Evolutionary conservation across 176 grass and related monocot genomes (phyloP).

Genomic region (Bothriochloa decipiens): DNA sequence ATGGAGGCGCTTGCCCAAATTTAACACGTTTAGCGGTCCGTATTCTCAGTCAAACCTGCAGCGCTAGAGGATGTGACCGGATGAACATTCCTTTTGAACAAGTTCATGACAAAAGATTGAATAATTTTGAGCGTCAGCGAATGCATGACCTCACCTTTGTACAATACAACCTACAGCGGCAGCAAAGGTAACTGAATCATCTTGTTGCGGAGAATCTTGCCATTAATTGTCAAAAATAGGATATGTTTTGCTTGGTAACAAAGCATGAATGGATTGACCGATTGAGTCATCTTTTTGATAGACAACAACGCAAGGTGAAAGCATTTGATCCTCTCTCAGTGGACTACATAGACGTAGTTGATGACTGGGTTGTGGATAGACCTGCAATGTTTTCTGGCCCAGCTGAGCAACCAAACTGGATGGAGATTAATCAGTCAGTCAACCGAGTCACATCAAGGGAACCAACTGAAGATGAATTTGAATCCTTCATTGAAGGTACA

Average conservation of each 20-base stretch:
- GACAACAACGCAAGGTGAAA: slow-evolving; percentile 60
- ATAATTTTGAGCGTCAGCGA: slow-evolving; percentile 79
- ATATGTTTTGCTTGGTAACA: background rate
- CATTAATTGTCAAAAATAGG: background rate
- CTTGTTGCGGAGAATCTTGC: background rate
- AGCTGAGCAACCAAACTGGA: slow-evolving; percentile 69
- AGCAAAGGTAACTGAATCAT: slow-evolving; percentile 65
- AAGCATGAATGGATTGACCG: background rate
- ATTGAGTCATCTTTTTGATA: slow-evolving; percentile 41
- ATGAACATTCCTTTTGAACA: slow-evolving; percentile 69
- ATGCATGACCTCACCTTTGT: slow-evolving; percentile 81
- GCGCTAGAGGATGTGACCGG: slow-evolving; percentile 70
- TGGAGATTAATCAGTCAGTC: slow-evolving; percentile 64
- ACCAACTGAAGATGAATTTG: slow-evolving; percentile 66
- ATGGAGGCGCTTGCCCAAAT: slow-evolving; percentile 86
- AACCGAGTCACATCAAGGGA: slow-evolving; percentile 34
- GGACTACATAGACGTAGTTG: slow-evolving; percentile 73
- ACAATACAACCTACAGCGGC: slow-evolving; percentile 83
- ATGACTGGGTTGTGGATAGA: slow-evolving; percentile 89
- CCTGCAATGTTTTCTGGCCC: slow-evolving; percentile 41
- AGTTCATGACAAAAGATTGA: slow-evolving; percentile 75
- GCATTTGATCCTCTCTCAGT: slow-evolving; percentile 79
- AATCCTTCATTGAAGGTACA: slow-evolving; percentile 78
- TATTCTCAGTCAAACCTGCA: slow-evolving; percentile 93
- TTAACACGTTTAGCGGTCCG: slow-evolving; percentile 73